A percentile compares a stretch with the other conserved stretches of the same genome.
Conservation (phyloP, 148 eudicot species). For the Hydrangea macrophylla region DNA sequence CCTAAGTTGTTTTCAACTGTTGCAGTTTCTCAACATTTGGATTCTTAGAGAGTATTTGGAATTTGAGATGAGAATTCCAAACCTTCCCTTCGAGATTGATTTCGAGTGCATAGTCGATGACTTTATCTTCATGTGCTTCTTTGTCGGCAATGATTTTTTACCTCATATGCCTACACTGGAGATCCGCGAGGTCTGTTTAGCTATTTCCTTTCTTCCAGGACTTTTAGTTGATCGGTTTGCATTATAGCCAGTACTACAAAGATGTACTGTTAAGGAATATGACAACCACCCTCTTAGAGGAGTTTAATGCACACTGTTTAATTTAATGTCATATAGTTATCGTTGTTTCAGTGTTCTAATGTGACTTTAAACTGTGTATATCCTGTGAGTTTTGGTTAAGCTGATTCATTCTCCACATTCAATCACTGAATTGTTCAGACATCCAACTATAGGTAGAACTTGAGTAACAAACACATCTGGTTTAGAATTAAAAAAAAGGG, state of each 20-base stretch:
- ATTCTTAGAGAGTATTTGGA: slow-evolving; percentile 87
- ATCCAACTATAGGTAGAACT: not conserved
- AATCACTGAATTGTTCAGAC: not conserved
- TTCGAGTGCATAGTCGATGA: slow-evolving; percentile 88
- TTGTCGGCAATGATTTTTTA: slow-evolving; percentile 94
- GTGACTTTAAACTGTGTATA: not conserved
- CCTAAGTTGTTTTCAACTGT: slow-evolving; percentile 11
- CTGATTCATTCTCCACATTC: not conserved
- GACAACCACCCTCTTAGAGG: not conserved
- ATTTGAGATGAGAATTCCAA: slow-evolving; percentile 77
- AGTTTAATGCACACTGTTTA: not conserved
- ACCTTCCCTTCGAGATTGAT: slow-evolving; percentile 60
- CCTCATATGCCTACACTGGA: slow-evolving; percentile 99
- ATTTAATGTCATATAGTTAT: not conserved
- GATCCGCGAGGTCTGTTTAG: slow-evolving; percentile 81
- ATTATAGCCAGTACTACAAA: not conserved
- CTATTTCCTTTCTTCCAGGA: not conserved
- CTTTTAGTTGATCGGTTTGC: not conserved
- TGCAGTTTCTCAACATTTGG: slow-evolving; percentile 95
- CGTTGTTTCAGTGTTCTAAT: not conserved
- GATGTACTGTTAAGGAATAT: not conserved
- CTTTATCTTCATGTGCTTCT: slow-evolving; percentile 94
- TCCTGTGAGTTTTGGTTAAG: not conserved
- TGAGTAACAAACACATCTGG: too few relatives aligned
- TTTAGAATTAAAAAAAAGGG: too few relatives aligned